Base-by-base conservation (phyloP, 164 flowering plant genomes). In the Tetrastigma voinierianum region DNA sequence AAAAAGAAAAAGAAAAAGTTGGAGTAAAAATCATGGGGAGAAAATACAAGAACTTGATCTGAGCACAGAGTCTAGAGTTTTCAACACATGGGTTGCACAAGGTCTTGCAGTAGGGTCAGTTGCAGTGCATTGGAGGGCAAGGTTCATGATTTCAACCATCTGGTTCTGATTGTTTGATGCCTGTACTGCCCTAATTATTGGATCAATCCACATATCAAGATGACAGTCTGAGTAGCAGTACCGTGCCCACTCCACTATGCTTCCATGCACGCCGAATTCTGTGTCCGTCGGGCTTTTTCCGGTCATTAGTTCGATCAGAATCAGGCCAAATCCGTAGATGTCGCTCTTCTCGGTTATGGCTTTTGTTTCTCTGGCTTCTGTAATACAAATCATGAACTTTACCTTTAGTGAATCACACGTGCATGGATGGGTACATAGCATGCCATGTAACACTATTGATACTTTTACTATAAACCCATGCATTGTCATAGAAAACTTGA, bases 171-270 rank as follows among this genome's bases (percentile, higher is more conserved):
- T 46, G 9, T 19, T 72, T 13, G 70, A 59, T 17, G 57, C 74
- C 9, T 73, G 20, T 23, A n/a, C n/a, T n/a, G 17, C 79, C 47
- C 65, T 83, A 57, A 91, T 69, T 21, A 24, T 51, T 0, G 87
- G 81, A 57, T 90, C 94, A 17, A 89, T 70, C 98, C 98, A 93
- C 59, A 79, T 63, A 66, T 87, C 89, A 10, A 88, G 73, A 71
- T 79, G 90, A 44, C 93, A 86, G 23, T 93, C 90, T 1, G 93
- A 74, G 78, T 90, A 93, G 82, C 93, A 86, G 45, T 83, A 82
- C 0, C 83, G 81, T 4, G 95, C 95, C 98, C 98, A 93, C 61
- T 82, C 90, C 0, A 89, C 88, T 1, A 90, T 44, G 73, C 72
- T 76, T 7, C 73, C 75, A 25, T 80, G 86, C 59, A 62, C 67